Percentiles rank a stretch among this genome's conserved stretches.
phyloP scores from a whole-genome alignment of 768 basidiomycete species.

The Trametes villosa region DNA sequence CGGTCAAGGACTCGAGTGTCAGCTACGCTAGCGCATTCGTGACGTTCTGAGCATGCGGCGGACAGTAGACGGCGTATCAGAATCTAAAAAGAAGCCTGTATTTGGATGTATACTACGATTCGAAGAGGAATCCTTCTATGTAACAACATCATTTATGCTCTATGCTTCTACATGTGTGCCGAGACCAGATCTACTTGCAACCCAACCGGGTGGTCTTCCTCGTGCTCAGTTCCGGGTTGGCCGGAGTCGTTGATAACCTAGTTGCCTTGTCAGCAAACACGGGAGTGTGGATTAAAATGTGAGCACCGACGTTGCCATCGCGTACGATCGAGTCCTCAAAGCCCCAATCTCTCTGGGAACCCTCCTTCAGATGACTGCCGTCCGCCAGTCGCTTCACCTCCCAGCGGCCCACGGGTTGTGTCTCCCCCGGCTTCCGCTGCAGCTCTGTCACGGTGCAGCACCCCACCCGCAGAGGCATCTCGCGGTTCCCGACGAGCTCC shows the following conservation, averaged over 20 bases:
- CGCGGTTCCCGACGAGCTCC: constrained; percentile 56
- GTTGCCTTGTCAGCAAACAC: neutral
- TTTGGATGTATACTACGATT: neutral
- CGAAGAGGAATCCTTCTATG: neutral
- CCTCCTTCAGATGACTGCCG: constrained; percentile 61
- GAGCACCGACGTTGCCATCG: constrained; percentile 57
- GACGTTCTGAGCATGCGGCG: constrained; percentile 46
- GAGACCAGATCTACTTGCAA: constrained; percentile 40
- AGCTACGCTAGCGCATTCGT: constrained; percentile 95
- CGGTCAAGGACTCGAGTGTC: constrained; percentile 82
- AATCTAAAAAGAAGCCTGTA: neutral
- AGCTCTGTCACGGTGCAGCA: constrained; percentile 75
- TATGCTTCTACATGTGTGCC: constrained; percentile 16
- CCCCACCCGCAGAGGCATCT: constrained; percentile 63
- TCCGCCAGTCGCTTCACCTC: constrained; percentile 52
- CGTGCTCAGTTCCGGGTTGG: constrained; percentile 65
- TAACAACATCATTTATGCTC: neutral
- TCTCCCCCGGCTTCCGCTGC: constrained; percentile 37
- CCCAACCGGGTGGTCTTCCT: constrained; percentile 61
- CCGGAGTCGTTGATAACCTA: constrained; percentile 77
- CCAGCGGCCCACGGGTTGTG: constrained; percentile 49
- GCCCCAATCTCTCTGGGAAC: constrained; percentile 75
- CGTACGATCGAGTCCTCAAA: constrained; percentile 65
- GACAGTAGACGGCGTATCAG: too few relatives aligned
- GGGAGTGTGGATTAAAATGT: neutral